A percentile compares a stretch with the other conserved stretches of the same genome.
phyloP scores from a whole-genome alignment of 495 filamentous ascomycete genomes.

The Evernia prunastri region DNA sequence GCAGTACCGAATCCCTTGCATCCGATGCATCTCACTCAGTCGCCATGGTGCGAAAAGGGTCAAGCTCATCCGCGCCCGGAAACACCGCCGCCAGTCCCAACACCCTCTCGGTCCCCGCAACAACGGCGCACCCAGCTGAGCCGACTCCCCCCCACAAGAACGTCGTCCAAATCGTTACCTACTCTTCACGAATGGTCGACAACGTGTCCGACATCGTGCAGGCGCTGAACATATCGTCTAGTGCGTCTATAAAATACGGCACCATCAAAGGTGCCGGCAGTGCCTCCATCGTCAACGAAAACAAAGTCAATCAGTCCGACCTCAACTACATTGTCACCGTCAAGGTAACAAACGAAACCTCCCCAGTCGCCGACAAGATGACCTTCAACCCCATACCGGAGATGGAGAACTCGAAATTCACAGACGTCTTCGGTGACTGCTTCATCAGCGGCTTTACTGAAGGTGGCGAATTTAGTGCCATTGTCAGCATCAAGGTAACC shows the following conservation, averaged over 20 bases:
- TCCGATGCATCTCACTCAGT: background rate
- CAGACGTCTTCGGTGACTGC: slow-evolving; percentile 34
- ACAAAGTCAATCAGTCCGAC: slow-evolving; percentile 34
- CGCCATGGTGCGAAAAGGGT: slow-evolving; percentile 1
- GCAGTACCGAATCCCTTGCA: background rate
- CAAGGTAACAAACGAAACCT: slow-evolving; percentile 34
- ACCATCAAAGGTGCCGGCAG: slow-evolving; percentile 34
- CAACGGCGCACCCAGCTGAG: slow-evolving; percentile 5
- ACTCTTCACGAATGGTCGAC: slow-evolving; percentile 32
- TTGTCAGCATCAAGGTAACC: slow-evolving; percentile 32
- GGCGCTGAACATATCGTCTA: slow-evolving; percentile 32
- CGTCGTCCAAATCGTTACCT: slow-evolving; percentile 29
- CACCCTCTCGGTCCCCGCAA: background rate
- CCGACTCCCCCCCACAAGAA: slow-evolving; percentile 6
- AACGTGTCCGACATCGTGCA: slow-evolving; percentile 35
- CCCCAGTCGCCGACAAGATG: slow-evolving; percentile 24
- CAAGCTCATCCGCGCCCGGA: background rate
- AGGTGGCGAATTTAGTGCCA: slow-evolving; percentile 34
- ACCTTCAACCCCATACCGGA: slow-evolving; percentile 30
- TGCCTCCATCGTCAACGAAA: slow-evolving; percentile 33
- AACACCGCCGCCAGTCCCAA: background rate
- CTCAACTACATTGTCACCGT: slow-evolving; percentile 36
- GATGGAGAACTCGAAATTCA: slow-evolving; percentile 28
- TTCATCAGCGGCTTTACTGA: slow-evolving; percentile 36
- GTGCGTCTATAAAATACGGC: slow-evolving; percentile 33